Evolutionary conservation across 2,329 filamentous ascomycete species (phyloP), one percentile per base, ranked within the genome.

Genomic region (Epichloe gansuensis): DNA sequence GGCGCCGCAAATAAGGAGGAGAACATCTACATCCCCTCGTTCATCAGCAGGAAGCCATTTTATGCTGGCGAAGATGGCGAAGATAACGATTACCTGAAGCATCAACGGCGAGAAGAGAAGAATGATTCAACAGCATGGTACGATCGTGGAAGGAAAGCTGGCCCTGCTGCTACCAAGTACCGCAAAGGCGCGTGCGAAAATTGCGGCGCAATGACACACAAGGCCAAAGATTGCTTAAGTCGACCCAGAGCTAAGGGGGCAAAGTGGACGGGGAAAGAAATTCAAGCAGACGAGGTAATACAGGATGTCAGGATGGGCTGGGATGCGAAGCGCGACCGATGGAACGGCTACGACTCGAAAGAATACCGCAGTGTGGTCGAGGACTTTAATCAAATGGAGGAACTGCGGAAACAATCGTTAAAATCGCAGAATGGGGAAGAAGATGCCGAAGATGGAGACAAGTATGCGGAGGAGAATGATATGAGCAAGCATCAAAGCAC

Each of bases 111-210:
- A 40, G 68, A 71, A 40, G 66, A 69, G 48, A 83, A 85, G 59
- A 80, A 84, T 46, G 78, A 84, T 51, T 78, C 84, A 56, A 84
- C 87, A 31, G 85, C 87, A 81, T 95, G 90, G 91, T 95, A 96
- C 70, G 87, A 95, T 55, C 85, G 93, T 43, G 89, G 89, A 50
- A 85, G 86, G 70, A 91, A 88, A 65, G 71, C 80, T 11, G 89
- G 87, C 0, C 88, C 89, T 4, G 89, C 89, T 1, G 89, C 91
- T 49, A 98, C 93, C 58, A 98, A 96, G 65, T 98, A 87, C 66
- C 87, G 94, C 58, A 98, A 97, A 73, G 93, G 94, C 64, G 91
- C 93, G 50, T 98, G 93, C 71, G 91, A 97, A 70, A 98, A 98
- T 71, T 98, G 93, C 72, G 93, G 93, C 62, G 85, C 89, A 53